Percentiles rank a stretch among this genome's conserved stretches.
Evolutionary conservation across 164 flowering plant species (phyloP).

Genomic region (Hamamelis virginiana): DNA sequence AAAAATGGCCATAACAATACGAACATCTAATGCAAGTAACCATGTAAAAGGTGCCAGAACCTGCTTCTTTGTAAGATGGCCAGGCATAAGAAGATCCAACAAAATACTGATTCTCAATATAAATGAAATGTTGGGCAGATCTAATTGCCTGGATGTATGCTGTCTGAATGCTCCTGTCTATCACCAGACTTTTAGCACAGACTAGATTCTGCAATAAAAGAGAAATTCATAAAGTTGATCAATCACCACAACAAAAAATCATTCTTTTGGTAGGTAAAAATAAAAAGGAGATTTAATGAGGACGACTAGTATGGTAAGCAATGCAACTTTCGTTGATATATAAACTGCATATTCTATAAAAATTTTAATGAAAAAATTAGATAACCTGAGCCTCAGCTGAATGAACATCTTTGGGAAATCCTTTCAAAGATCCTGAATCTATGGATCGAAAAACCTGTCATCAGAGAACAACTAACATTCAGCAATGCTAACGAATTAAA

Average conservation of each 20-base stretch:
- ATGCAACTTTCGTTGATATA: neutral
- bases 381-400: conserved; percentile 50
- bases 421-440: conserved; percentile 72
- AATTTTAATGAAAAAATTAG: neutral
- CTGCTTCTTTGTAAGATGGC: conserved; percentile 48
- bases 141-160: conserved; percentile 52
- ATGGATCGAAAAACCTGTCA: conserved; percentile 70
- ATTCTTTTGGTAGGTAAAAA: neutral
- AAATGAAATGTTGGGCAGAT: conserved; percentile 51
- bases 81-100: conserved; percentile 52
- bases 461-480: conserved; percentile 5
- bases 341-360: neutral
- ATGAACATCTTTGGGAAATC: conserved; percentile 58
- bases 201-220: conserved; percentile 39
- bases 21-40: neutral
- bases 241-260: neutral
- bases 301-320: no score
- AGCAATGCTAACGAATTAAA: conserved; percentile 2
- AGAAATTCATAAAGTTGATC: neutral
- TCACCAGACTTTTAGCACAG: conserved; percentile 46
- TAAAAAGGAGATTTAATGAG: neutral
- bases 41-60: conserved; percentile 15
- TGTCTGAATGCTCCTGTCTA: conserved; percentile 54
- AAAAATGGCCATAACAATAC: neutral
- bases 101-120: conserved; percentile 55